These are phyloP conservation scores for Talaromyces sp. DNA, from an alignment of 2,329 filamentous ascomycete species.

Conservation along the genomic window DNA sequence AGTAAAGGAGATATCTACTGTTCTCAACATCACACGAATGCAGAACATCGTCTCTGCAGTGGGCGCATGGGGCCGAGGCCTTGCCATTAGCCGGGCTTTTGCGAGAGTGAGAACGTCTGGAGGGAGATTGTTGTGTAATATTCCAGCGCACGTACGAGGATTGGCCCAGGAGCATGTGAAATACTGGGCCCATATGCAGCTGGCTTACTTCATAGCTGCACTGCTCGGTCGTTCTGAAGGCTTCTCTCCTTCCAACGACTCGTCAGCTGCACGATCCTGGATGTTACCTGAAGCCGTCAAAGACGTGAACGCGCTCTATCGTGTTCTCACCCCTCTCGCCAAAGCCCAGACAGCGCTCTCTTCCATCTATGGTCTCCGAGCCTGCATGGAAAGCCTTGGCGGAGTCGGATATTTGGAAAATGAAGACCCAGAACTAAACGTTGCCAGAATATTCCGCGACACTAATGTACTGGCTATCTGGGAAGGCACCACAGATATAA, in stretches of 20 bases:
- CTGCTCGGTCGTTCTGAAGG: constrained; percentile 31
- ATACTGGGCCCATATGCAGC: constrained; percentile 33
- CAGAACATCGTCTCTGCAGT: constrained; percentile 39
- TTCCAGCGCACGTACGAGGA: constrained; percentile 38
- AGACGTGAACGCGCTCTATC: constrained; percentile 22
- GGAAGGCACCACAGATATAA: constrained; percentile 68
- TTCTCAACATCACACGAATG: constrained; percentile 61
- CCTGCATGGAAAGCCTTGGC: constrained; percentile 29
- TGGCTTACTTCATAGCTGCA: constrained; percentile 32
- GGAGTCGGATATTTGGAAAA: constrained; percentile 29
- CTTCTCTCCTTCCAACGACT: constrained; percentile 15
- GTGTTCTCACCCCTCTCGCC: constrained; percentile 29
- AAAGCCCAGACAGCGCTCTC: constrained; percentile 26
- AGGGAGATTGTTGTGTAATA: constrained; percentile 33
- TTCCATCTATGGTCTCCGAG: constrained; percentile 18
- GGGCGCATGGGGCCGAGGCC: constrained; percentile 33
- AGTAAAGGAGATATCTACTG: constrained; percentile 62
- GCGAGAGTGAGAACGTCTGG: constrained; percentile 34
- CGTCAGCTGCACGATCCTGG: constrained; percentile 10
- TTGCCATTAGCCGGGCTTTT: constrained; percentile 39
- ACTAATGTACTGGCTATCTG: constrained; percentile 51
- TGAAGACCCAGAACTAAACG: constrained; percentile 56
- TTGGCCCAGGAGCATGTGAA: constrained; percentile 36
- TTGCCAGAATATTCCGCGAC: constrained; percentile 62
- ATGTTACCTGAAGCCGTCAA: constrained; percentile 19